These are phyloP conservation scores for Craspedostauros australis DNA, from an alignment of 108 stramenopile species.

Conservation along the genomic window DNA sequence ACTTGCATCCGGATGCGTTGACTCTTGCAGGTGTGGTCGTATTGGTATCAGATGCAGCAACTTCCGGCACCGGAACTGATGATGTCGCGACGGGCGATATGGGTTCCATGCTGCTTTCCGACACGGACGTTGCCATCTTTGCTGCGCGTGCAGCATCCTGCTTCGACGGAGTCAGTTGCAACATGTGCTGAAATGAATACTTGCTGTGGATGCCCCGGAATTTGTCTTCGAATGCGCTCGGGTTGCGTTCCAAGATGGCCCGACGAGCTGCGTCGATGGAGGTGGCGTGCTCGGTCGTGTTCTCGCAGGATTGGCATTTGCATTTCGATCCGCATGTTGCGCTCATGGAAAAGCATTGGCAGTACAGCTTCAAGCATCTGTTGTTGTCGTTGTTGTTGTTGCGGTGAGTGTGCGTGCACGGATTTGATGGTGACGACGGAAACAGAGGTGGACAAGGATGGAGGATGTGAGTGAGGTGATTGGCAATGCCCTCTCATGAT, in stretches of 20 bases:
- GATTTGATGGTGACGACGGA: slow-evolving; percentile 12
- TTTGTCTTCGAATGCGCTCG: slow-evolving; percentile 70
- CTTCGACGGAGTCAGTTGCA: not conserved
- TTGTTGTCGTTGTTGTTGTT: too few species aligned
- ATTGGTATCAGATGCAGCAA: not conserved
- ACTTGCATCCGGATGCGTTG: slow-evolving; percentile 84
- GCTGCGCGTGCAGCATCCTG: slow-evolving; percentile 2
- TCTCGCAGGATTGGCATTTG: slow-evolving; percentile 62
- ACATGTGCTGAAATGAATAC: not conserved
- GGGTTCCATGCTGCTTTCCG: not conserved
- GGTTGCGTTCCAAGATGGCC: slow-evolving; percentile 62
- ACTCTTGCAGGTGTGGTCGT: not conserved
- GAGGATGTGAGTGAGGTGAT: not conserved
- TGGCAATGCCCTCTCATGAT: not conserved
- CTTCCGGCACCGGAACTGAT: too few species aligned
- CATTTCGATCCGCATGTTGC: slow-evolving; percentile 62
- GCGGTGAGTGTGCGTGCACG: too few species aligned
- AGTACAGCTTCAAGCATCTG: slow-evolving; percentile 84
- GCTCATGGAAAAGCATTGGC: slow-evolving; percentile 79
- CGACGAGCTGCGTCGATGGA: slow-evolving; percentile 43
- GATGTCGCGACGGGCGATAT: not conserved
- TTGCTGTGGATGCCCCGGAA: slow-evolving; percentile 15
- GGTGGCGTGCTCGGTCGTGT: slow-evolving; percentile 43
- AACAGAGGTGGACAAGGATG: not conserved
- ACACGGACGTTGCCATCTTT: not conserved